Conservation (phyloP, 2,329 filamentous ascomycete genomes). For the Ceratocystis smalleyi region DNA sequence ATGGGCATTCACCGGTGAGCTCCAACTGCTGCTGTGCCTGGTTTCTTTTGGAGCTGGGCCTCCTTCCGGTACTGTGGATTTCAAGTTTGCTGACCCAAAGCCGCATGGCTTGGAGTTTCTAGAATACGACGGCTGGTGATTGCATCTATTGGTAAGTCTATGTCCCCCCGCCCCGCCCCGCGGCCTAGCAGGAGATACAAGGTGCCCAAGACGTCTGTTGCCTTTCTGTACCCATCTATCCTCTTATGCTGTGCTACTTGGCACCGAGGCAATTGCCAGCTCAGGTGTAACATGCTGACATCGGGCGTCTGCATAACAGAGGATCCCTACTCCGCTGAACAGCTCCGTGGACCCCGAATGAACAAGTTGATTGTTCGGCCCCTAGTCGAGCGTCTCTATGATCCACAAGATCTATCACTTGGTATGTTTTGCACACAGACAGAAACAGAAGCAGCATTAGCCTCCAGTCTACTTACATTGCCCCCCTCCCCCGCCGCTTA, state of each 20-base stretch:
- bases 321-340: slow-evolving; percentile 33
- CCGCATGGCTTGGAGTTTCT: neutral
- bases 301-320: slow-evolving; percentile 18
- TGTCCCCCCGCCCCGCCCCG: too few species aligned
- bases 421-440: slow-evolving; percentile 25
- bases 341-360: slow-evolving; percentile 49
- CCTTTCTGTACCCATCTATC: neutral
- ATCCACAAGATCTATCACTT: slow-evolving; percentile 44
- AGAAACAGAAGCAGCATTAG: neutral
- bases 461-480: slow-evolving; percentile 2
- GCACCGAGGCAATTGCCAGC: neutral
- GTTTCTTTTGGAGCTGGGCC: too few species aligned
- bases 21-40: neutral
- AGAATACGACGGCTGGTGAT: slow-evolving; percentile 18
- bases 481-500: slow-evolving; percentile 22
- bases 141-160: slow-evolving; percentile 17
- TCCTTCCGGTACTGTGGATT: neutral
- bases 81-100: neutral
- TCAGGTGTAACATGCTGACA: neutral
- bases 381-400: slow-evolving; percentile 47
- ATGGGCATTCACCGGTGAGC: slow-evolving; percentile 18
- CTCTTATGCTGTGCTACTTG: neutral
- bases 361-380: slow-evolving; percentile 48
- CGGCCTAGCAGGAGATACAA: neutral
- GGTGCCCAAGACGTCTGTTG: neutral